Base-by-base conservation (phyloP, 768 basidiomycete genomes). In the Lentinula sp. region DNA sequence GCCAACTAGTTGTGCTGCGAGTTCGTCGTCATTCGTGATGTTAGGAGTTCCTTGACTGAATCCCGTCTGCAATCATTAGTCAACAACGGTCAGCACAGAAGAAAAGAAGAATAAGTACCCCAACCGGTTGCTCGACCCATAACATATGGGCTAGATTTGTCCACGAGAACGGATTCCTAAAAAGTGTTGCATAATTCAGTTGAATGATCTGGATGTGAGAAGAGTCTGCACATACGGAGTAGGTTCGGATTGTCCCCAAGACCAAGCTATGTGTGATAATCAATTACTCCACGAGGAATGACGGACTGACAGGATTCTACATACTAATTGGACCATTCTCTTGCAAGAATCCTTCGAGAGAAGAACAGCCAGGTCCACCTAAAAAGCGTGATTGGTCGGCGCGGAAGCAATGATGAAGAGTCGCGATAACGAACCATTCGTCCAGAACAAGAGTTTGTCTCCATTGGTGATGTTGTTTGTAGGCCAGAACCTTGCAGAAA, bases 101-200 rank as follows among this genome's bases (percentile, higher is more conserved):
- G 18, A 18, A 3, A 18, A 50, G 43, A 9, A 35, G 18, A 42
- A 9, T 4, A 56, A 70, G n/a, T 70, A 77, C 77, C 53, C 88
- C 88, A 39, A 89, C 83, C 9, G 88, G 88, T 66, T 89, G 88
- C 61, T 89, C 88, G 10, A 89, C 81, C 76, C 80, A 89, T 37
- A 88, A 71, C 23, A 87, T 73, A 62, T 86, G 82, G 13, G 85
- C 84, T 5, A 89, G 74, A 63, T 87, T 88, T 0, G 86, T 89
- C 87, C 87, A 89, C 54, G 86, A 84, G 67, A 76, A 81, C 31
- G 82, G 78, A 63, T 88, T 89, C 3, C 75, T 79, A 5, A 74
- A 79, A 3, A 79, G 73, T 6, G 7, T 1, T 48, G 10, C 32
- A 43, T 13, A 13, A 13, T 8, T 67, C 70, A 4, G 76, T 78